Percentiles rank a stretch among this genome's conserved stretches.
These are phyloP conservation scores for Fraxinus angustifolia DNA, from an alignment of 305 asterid species.

Conservation along the genomic window DNA sequence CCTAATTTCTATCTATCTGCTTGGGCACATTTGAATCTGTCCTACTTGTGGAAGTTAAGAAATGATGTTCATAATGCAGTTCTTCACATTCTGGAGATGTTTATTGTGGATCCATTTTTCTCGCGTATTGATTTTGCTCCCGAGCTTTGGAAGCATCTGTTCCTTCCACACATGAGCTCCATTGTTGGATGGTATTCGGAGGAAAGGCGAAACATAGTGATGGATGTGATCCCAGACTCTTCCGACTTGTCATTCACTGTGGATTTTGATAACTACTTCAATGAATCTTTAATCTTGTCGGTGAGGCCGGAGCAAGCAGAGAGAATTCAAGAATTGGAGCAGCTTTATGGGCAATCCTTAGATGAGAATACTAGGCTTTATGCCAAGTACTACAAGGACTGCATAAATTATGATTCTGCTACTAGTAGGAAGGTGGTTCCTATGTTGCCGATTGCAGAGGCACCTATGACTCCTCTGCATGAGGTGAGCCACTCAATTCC, in stretches of 20 bases:
- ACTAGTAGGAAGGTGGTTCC: conserved; percentile 58
- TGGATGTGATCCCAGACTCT: conserved; percentile 68
- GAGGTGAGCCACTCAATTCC: conserved; percentile 61
- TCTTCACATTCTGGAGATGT: conserved; percentile 68
- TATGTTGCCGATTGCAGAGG: conserved; percentile 79
- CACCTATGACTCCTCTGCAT: conserved; percentile 73
- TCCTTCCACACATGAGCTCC: conserved; percentile 78
- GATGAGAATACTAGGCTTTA: conserved; percentile 72
- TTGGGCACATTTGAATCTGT: conserved; percentile 74
- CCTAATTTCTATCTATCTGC: conserved; percentile 81
- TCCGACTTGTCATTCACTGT: conserved; percentile 61
- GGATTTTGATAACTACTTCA: conserved; percentile 58
- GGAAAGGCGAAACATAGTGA: conserved; percentile 62
- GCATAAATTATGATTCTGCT: conserved; percentile 56
- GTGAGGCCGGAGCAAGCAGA: conserved; percentile 83
- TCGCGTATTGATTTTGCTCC: conserved; percentile 81
- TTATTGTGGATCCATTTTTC: conserved; percentile 65
- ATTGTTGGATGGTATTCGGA: conserved; percentile 72
- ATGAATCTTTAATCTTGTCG: conserved; percentile 60
- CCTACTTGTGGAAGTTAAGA: conserved; percentile 61
- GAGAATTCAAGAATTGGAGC: conserved; percentile 60
- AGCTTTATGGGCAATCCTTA: conserved; percentile 62
- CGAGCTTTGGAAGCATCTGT: conserved; percentile 68
- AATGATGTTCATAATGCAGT: conserved; percentile 38
- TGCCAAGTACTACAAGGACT: conserved; percentile 69